A percentile compares a stretch with the other conserved stretches of the same genome.
Evolutionary conservation across 257 asterid species (phyloP).

Genomic region (Solanum clarkiae): DNA sequence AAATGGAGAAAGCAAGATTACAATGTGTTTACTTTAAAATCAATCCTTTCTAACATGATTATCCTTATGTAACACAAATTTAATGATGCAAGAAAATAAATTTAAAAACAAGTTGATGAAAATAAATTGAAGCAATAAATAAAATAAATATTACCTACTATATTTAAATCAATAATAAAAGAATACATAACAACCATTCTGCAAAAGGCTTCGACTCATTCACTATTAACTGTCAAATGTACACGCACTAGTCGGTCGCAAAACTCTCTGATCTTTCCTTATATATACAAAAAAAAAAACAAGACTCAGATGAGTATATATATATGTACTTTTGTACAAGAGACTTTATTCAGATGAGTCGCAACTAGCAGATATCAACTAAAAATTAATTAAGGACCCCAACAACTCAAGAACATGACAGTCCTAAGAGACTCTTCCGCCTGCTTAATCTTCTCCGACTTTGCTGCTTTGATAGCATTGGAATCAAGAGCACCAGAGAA

Average conservation of each 20-base stretch:
- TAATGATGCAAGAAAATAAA: too few relatives aligned
- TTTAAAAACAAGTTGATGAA: too few relatives aligned
- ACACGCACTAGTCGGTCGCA: not conserved
- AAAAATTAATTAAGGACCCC: constrained; percentile 30
- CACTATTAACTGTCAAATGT: not conserved
- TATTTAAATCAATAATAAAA: too few relatives aligned
- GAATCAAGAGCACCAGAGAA: constrained; percentile 22
- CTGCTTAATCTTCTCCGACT: constrained; percentile 17
- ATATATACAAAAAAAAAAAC: not conserved
- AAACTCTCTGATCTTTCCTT: not conserved
- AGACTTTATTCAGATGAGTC: not conserved
- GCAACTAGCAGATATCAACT: not conserved
- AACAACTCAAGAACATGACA: constrained; percentile 59
- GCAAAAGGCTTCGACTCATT: not conserved
- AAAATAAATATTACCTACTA: too few relatives aligned
- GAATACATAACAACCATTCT: not conserved
- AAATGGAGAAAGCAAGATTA: too few relatives aligned
- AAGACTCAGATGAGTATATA: not conserved
- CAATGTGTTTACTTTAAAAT: too few relatives aligned
- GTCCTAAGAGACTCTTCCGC: constrained; percentile 51
- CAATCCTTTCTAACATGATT: not conserved
- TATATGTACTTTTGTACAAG: not conserved
- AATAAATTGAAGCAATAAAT: too few relatives aligned
- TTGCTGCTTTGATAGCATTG: constrained; percentile 2
- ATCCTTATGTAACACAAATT: too few relatives aligned